Evolutionary conservation across 225 moss, liverwort and hornwort genomes (phyloP).

Genomic region (Thuidium tamariscinum): DNA sequence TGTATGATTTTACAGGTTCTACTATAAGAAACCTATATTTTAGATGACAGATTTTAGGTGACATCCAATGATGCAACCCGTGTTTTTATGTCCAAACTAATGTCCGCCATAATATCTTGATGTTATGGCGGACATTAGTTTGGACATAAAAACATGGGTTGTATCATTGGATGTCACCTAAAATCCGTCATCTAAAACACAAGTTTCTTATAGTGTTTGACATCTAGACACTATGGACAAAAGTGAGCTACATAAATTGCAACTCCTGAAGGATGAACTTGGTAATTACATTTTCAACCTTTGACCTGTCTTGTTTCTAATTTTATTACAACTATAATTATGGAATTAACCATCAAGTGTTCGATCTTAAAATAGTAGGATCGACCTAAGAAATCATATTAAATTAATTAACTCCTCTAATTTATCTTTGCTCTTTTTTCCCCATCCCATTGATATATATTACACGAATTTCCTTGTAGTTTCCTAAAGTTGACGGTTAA

Average conservation of each 20-base stretch:
- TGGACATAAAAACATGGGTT: too few species aligned
- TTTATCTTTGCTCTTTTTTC: neutral
- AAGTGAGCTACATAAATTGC: conserved; percentile 92
- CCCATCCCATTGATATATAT: neutral
- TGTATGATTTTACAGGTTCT: too few species aligned
- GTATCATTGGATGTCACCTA: too few species aligned
- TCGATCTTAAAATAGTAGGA: neutral
- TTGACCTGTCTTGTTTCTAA: neutral
- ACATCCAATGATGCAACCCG: too few species aligned
- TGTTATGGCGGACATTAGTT: too few species aligned
- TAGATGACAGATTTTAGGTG: too few species aligned
- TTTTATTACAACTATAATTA: neutral
- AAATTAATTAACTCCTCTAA: neutral
- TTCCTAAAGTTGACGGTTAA: neutral
- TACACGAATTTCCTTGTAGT: neutral
- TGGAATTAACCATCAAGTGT: neutral
- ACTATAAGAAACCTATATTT: too few species aligned
- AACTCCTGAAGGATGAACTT: conserved; percentile 90
- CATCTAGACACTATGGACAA: conserved; percentile 91
- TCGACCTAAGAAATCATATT: neutral
- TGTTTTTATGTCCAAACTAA: too few species aligned
- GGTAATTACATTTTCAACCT: conserved; percentile 22
- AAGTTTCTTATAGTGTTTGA: too few species aligned
- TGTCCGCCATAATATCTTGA: too few species aligned
- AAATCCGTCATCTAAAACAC: too few species aligned